Evolutionary conservation across 2,329 filamentous ascomycete species (phyloP), one percentile per base, ranked within the genome.

Genomic region (Rhinocladiella mackenziei): DNA sequence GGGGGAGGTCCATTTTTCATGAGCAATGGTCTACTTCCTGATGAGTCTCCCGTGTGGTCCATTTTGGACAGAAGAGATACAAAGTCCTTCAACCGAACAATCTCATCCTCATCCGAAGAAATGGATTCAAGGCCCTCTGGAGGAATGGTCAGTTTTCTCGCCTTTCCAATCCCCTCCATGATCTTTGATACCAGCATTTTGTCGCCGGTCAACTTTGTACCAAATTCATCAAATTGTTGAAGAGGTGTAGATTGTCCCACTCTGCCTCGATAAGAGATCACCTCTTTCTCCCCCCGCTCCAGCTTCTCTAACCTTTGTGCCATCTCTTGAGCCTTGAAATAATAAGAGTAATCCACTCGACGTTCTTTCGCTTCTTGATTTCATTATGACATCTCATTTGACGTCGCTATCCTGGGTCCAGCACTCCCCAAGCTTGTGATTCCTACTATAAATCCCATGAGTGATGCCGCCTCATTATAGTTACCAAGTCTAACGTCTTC

Each of bases 231-330:
- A 4, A 87, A 60, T 32, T 77, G 73, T 1, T 71, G 67, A 0
- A 78, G 55, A n/a, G 74, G 65, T 17, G 56, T 56, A 1, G 60
- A 56, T 47, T 76, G 72, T 5, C 77, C 61, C 7, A 79, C 62
- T 23, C 84, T 80, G 15, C 76, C 74, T 34, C 81, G 77, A 54
- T 81, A 76, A n/a, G 4, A 94, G 65, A 61, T 94, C 87, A 2
- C 83, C 84, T 9, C 80, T 80, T 1, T 89, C 89, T 4, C 88
- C 89, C 4, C 88, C 89, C 19, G 86, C 76, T 1, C 88, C 89
- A 5, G 82, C 59, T 61, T 96, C 91, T 2, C 72, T 73, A 22
- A 94, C 68, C 15, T 87, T 78, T 10, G 65, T 64, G 5, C 84
- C 84, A 39, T 76, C 65, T n/a, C 1, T 69, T 58, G 3, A 77